phyloP scores from a whole-genome alignment of 768 basidiomycete genomes.

The Boletus rufocinnamomeus region DNA sequence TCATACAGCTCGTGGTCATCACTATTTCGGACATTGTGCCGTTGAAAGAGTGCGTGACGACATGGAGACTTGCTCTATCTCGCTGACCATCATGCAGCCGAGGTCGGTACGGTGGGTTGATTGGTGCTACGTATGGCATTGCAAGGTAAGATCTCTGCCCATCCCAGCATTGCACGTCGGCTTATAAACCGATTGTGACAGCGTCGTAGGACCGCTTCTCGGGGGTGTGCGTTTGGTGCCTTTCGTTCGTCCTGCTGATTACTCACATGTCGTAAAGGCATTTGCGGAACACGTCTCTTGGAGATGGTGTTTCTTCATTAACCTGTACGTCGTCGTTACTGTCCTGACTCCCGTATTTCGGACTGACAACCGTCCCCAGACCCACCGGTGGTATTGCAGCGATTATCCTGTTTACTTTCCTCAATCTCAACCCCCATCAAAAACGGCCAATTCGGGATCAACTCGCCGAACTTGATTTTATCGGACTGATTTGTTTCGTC shows the following conservation, averaged over 20 bases:
- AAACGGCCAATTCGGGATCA: conserved; percentile 59
- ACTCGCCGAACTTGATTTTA: conserved; percentile 65
- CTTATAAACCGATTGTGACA: conserved; percentile 16
- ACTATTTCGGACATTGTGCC: conserved; percentile 84
- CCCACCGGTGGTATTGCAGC: conserved; percentile 74
- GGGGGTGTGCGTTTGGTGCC: conserved; percentile 62
- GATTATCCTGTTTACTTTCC: conserved; percentile 64
- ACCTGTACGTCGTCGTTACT: conserved; percentile 51
- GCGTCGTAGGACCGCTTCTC: conserved; percentile 77
- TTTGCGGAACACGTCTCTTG: conserved; percentile 76
- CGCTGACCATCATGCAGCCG: conserved; percentile 48
- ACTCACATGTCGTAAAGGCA: conserved; percentile 35
- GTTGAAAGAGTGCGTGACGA: conserved; percentile 60
- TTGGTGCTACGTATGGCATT: conserved; percentile 80
- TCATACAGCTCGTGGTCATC: conserved; percentile 75
- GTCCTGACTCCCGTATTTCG: neutral
- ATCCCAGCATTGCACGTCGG: neutral
- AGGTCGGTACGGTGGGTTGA: conserved; percentile 72
- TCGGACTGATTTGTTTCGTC: conserved; percentile 65
- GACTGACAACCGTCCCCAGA: conserved; percentile 37
- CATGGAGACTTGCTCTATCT: neutral
- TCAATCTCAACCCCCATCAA: conserved; percentile 77
- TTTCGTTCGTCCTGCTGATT: neutral
- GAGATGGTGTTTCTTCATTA: conserved; percentile 87
- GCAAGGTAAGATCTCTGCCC: conserved; percentile 41